These are phyloP conservation scores for Podospora tetraspora DNA, from an alignment of 495 filamentous ascomycete genomes.

Conservation along the genomic window DNA sequence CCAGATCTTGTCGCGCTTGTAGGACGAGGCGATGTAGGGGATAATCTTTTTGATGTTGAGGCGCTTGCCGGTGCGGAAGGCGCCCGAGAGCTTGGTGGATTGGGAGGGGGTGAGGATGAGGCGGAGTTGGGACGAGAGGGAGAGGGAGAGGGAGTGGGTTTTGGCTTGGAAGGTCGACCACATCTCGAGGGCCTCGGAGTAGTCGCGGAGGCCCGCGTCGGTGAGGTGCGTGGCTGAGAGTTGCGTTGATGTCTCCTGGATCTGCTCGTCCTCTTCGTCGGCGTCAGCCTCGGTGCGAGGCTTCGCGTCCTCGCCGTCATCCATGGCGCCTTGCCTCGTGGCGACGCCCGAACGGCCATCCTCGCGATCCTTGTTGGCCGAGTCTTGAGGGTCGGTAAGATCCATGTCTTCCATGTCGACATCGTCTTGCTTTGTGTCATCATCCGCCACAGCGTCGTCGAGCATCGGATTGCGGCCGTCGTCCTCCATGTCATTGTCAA, in stretches of 20 bases:
- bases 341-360: constrained; percentile 42
- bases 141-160: constrained; percentile 79
- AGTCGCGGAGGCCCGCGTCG: constrained; percentile 33
- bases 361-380: constrained; percentile 38
- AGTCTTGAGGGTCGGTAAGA: constrained; percentile 33
- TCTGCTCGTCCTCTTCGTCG: constrained; percentile 47
- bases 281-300: constrained; percentile 19
- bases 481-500: constrained; percentile 65
- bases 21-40: constrained; percentile 92
- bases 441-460: constrained; percentile 53
- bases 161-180: constrained; percentile 80
- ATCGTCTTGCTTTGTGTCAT: constrained; percentile 41
- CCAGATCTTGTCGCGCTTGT: constrained; percentile 99
- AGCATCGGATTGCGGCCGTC: constrained; percentile 45
- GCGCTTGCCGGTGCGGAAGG: constrained; percentile 95
- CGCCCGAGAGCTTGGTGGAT: constrained; percentile 92
- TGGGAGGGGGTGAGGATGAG: constrained; percentile 91
- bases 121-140: constrained; percentile 86
- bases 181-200: constrained; percentile 64
- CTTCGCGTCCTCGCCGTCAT: constrained; percentile 33
- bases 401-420: constrained; percentile 38
- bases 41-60: constrained; percentile 99
- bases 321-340: constrained; percentile 43
- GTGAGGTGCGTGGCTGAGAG: constrained; percentile 68
- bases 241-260: constrained; percentile 67